A percentile compares a stretch with the other conserved stretches of the same genome.
These are phyloP conservation scores for Exophiala spinifera DNA, from an alignment of 2,329 filamentous ascomycete genomes.

Conservation along the genomic window DNA sequence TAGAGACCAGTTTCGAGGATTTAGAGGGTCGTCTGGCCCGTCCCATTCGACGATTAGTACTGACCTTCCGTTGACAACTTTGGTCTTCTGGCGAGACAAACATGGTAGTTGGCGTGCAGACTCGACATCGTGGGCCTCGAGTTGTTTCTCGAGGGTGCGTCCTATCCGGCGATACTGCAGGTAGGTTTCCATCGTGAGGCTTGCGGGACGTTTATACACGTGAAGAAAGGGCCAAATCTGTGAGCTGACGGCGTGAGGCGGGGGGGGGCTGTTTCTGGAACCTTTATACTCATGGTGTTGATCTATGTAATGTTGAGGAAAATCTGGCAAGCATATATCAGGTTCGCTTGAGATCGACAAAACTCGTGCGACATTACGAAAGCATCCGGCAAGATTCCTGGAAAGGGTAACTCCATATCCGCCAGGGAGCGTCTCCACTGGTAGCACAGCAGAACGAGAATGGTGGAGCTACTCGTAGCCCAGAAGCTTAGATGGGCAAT, in stretches of 20 bases:
- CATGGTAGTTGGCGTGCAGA: slow-evolving; percentile 9
- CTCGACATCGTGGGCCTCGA: slow-evolving; percentile 8
- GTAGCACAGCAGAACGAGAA: too few relatives aligned
- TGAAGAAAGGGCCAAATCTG: neutral
- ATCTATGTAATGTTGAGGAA: neutral
- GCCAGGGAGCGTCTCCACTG: too few relatives aligned
- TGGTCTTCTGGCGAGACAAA: slow-evolving; percentile 12
- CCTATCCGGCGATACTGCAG: slow-evolving; percentile 21
- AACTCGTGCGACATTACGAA: too few relatives aligned
- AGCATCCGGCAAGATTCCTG: too few relatives aligned
- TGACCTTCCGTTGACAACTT: slow-evolving; percentile 15
- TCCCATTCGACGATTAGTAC: slow-evolving; percentile 45
- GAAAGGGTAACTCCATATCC: too few relatives aligned
- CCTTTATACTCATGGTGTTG: too few relatives aligned
- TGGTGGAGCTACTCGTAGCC: too few relatives aligned
- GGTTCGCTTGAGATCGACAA: too few relatives aligned
- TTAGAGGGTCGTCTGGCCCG: slow-evolving; percentile 36
- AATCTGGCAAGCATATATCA: neutral
- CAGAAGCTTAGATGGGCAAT: too few relatives aligned
- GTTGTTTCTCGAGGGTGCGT: slow-evolving; percentile 8
- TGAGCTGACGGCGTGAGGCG: too few relatives aligned
- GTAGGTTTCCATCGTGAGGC: slow-evolving; percentile 15
- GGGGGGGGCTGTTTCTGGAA: too few relatives aligned
- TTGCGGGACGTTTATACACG: neutral
- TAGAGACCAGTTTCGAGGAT: slow-evolving; percentile 41